Evolutionary conservation across 371 early-diverging fungal species (phyloP).

Genomic region (Mortierella sp.): DNA sequence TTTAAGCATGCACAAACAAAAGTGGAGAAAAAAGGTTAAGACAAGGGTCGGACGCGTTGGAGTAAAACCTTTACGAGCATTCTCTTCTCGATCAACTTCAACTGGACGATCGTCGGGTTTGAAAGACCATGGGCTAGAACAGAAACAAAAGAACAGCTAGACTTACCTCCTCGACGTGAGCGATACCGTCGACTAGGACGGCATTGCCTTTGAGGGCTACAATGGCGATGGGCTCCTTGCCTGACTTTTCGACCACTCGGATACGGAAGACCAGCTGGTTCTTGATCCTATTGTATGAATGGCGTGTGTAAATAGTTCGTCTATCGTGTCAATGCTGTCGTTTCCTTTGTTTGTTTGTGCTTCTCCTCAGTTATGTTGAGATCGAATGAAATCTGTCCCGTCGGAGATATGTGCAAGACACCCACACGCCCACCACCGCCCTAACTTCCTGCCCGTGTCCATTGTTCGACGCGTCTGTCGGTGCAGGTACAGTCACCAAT

Average conservation of each 20-base stretch:
- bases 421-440: neutral
- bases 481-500: no score
- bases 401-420: conserved; percentile 1
- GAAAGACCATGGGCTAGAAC: neutral
- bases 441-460: neutral
- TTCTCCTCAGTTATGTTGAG: neutral
- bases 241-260: conserved; percentile 38
- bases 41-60: neutral
- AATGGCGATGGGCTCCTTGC: conserved; percentile 32
- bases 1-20: neutral
- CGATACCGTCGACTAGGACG: conserved; percentile 48
- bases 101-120: neutral
- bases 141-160: neutral
- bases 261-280: conserved; percentile 51
- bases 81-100: neutral
- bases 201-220: conserved; percentile 57
- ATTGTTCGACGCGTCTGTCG: neutral
- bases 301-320: neutral
- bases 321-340: no score
- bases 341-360: neutral
- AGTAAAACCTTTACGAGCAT: no score
- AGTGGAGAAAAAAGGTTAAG: neutral
- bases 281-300: conserved; percentile 22
- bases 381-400: neutral
- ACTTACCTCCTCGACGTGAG: conserved; percentile 42